Percentiles rank a stretch among this genome's conserved stretches.
Conservation (phyloP, 805 yeast genomes). For the Wickerhamomyces ciferrii region DNA sequence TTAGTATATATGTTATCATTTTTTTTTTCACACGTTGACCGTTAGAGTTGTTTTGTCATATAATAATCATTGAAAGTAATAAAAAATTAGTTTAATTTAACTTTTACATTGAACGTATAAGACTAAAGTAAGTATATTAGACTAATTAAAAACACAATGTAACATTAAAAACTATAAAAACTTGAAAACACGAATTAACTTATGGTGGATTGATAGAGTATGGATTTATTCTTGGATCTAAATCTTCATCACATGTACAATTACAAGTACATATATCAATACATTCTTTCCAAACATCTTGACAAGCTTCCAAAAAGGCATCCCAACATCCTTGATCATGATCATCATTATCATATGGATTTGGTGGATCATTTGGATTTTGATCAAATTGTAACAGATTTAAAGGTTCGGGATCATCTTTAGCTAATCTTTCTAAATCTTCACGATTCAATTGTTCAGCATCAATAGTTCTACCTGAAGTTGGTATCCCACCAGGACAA, state of each 20-base stretch:
- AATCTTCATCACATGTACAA: neutral
- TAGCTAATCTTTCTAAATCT: neutral
- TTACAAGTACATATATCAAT: neutral
- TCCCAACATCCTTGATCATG: conserved; percentile 6
- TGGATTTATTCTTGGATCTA: neutral
- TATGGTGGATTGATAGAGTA: too few relatives aligned
- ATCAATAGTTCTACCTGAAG: neutral
- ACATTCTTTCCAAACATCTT: neutral
- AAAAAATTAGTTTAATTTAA: too few relatives aligned
- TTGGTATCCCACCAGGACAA: neutral
- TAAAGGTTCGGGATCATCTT: neutral
- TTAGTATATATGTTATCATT: neutral
- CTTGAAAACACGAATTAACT: too few relatives aligned
- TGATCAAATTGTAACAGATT: neutral
- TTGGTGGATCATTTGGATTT: neutral
- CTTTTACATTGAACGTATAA: too few relatives aligned
- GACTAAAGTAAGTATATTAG: too few relatives aligned
- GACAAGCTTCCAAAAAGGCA: neutral
- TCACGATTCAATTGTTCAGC: neutral
- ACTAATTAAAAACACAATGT: neutral
- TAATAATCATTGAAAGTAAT: neutral
- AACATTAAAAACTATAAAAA: too few relatives aligned
- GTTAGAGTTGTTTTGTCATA: neutral
- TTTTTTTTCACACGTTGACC: neutral
- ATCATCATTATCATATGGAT: neutral